phyloP scores from a whole-genome alignment of 73 alveolate genomes.

The Halteria grandinella region DNA sequence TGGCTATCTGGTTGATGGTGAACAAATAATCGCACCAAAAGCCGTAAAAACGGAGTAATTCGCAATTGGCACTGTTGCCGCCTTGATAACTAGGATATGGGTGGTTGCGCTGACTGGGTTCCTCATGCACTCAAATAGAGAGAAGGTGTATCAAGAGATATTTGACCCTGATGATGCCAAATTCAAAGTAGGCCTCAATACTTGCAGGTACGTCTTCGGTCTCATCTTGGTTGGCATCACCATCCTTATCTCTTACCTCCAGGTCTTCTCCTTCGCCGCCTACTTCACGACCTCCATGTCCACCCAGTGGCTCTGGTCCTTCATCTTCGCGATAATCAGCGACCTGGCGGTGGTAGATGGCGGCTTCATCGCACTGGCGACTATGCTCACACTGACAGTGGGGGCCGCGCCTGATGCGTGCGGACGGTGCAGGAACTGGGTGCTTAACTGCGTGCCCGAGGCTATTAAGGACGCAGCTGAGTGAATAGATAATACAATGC shows the following conservation, averaged over 20 bases:
- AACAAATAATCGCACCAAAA: neutral
- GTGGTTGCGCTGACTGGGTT: neutral
- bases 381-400: conserved; percentile 8
- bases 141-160: neutral
- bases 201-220: conserved; percentile 2
- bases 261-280: neutral
- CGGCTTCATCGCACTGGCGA: neutral
- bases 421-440: conserved; percentile 34
- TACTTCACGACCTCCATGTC: neutral
- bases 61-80: conserved; percentile 6
- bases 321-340: conserved; percentile 24
- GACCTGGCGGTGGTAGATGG: conserved; percentile 37
- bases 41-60: conserved; percentile 15
- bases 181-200: conserved; percentile 5
- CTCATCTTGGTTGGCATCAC: conserved; percentile 2
- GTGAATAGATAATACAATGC: too few species aligned
- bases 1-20: conserved; percentile 8
- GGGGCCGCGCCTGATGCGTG: conserved; percentile 52
- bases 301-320: conserved; percentile 34
- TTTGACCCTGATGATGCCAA: conserved; percentile 5
- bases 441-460: neutral
- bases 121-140: conserved; percentile 29
- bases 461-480: conserved; percentile 30
- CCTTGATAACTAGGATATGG: conserved; percentile 23
- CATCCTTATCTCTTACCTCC: neutral